phyloP scores from a whole-genome alignment of 2,329 filamentous ascomycete genomes.

The Ampelomyces quisqualis region DNA sequence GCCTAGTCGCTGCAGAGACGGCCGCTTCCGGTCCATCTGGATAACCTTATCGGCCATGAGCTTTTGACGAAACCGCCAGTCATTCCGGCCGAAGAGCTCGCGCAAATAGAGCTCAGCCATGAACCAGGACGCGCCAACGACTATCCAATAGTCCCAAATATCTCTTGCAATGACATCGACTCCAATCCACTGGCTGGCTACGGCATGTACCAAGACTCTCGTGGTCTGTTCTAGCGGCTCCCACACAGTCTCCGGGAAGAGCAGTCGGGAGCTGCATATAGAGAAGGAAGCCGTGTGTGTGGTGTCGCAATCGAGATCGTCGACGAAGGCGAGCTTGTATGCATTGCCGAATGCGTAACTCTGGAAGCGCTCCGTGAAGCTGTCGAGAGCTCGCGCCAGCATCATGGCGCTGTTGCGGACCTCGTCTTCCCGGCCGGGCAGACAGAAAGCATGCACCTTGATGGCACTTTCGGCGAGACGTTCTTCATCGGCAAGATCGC shows the following conservation, averaged over 20 bases:
- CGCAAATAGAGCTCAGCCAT: slow-evolving; percentile 94
- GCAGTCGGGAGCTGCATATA: slow-evolving; percentile 80
- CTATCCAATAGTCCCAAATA: slow-evolving; percentile 80
- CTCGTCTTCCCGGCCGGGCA: slow-evolving; percentile 79
- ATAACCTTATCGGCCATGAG: slow-evolving; percentile 77
- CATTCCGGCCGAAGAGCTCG: slow-evolving; percentile 88
- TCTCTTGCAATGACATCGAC: slow-evolving; percentile 87
- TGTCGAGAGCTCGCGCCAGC: slow-evolving; percentile 81
- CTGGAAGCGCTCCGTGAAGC: slow-evolving; percentile 83
- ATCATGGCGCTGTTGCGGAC: slow-evolving; percentile 84
- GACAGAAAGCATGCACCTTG: slow-evolving; percentile 86
- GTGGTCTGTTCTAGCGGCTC: slow-evolving; percentile 83
- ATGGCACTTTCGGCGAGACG: slow-evolving; percentile 85
- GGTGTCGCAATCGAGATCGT: slow-evolving; percentile 77
- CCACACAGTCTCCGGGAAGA: slow-evolving; percentile 82
- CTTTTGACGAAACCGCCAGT: slow-evolving; percentile 89
- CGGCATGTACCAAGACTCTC: slow-evolving; percentile 74
- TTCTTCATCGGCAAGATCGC: slow-evolving; percentile 88
- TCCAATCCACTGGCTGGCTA: slow-evolving; percentile 92
- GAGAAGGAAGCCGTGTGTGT: slow-evolving; percentile 79
- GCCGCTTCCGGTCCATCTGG: slow-evolving; percentile 76
- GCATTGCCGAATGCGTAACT: slow-evolving; percentile 81
- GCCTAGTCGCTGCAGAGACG: slow-evolving; percentile 79
- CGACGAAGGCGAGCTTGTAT: slow-evolving; percentile 92
- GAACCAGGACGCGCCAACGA: slow-evolving; percentile 86